phyloP scores from a whole-genome alignment of 768 basidiomycete species.

The Gymnopilus junonius region DNA sequence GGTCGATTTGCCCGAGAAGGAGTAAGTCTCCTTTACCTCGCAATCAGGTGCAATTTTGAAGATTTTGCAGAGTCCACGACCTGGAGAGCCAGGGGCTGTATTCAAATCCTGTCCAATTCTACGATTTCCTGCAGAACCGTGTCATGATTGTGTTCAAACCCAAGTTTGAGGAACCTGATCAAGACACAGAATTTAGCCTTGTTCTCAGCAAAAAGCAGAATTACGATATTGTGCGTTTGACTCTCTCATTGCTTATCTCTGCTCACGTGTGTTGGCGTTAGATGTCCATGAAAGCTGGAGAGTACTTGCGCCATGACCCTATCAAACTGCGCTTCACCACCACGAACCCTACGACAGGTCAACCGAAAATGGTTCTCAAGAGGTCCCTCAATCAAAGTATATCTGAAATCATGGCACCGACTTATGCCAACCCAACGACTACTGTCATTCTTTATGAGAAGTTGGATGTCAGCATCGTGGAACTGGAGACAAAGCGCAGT shows the following conservation, averaged over 20 bases:
- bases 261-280: slow-evolving; percentile 36
- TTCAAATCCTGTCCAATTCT: slow-evolving; percentile 90
- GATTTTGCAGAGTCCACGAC: slow-evolving; percentile 71
- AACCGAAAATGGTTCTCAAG: slow-evolving; percentile 88
- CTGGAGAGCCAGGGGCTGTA: slow-evolving; percentile 87
- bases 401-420: slow-evolving; percentile 91
- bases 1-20: slow-evolving; percentile 91
- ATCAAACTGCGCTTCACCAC: slow-evolving; percentile 98
- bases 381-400: slow-evolving; percentile 94
- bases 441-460: slow-evolving; percentile 95
- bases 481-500: slow-evolving; percentile 98
- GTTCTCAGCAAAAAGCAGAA: slow-evolving; percentile 98
- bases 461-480: slow-evolving; percentile 95
- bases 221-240: slow-evolving; percentile 80
- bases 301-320: slow-evolving; percentile 88
- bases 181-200: slow-evolving; percentile 86
- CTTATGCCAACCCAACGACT: slow-evolving; percentile 83
- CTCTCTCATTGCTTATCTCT: background rate
- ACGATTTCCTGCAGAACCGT: slow-evolving; percentile 98
- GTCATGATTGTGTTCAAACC: slow-evolving; percentile 96
- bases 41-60: background rate
- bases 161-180: slow-evolving; percentile 80
- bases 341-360: slow-evolving; percentile 84
- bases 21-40: slow-evolving; percentile 57
- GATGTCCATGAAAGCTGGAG: slow-evolving; percentile 95